Conservation (phyloP, 164 flowering plant genomes). For the Platanus orientalis region DNA sequence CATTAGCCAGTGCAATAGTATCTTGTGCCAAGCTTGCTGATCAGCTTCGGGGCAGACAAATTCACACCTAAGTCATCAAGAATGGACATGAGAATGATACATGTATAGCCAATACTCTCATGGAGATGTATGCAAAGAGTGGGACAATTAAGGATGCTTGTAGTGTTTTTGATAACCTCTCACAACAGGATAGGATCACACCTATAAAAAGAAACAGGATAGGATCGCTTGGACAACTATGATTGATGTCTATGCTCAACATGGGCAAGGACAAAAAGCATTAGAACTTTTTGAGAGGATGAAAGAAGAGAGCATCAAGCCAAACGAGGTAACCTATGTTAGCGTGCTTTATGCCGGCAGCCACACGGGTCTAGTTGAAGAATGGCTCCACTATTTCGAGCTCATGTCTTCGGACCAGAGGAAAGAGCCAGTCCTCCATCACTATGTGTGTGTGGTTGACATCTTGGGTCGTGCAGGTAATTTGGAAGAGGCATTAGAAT, state of each 20-base stretch:
- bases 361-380: constrained; percentile 13
- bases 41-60: constrained; percentile 12
- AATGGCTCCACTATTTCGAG: constrained; percentile 9
- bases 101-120: constrained; percentile 16
- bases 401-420: constrained; percentile 8
- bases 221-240: constrained; percentile 15
- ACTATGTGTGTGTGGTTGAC: constrained; percentile 16
- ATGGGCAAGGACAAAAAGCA: constrained; percentile 15
- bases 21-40: constrained; percentile 7
- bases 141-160: constrained; percentile 10
- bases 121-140: constrained; percentile 14
- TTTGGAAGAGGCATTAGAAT: constrained; percentile 11
- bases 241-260: constrained; percentile 18
- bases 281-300: constrained; percentile 10
- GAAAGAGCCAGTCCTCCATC: constrained; percentile 12
- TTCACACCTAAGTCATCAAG: constrained; percentile 15
- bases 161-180: neutral
- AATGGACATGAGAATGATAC: constrained; percentile 11
- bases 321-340: constrained; percentile 14
- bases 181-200: too few relatives aligned
- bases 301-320: constrained; percentile 4
- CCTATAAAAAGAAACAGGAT: too few relatives aligned
- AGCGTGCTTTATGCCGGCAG: constrained; percentile 14
- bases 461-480: constrained; percentile 14
- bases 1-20: constrained; percentile 9